Percentiles rank a stretch among this genome's conserved stretches.
These are phyloP conservation scores for Crithidia bombi DNA, from an alignment of 208 protist species.

Conservation along the genomic window DNA sequence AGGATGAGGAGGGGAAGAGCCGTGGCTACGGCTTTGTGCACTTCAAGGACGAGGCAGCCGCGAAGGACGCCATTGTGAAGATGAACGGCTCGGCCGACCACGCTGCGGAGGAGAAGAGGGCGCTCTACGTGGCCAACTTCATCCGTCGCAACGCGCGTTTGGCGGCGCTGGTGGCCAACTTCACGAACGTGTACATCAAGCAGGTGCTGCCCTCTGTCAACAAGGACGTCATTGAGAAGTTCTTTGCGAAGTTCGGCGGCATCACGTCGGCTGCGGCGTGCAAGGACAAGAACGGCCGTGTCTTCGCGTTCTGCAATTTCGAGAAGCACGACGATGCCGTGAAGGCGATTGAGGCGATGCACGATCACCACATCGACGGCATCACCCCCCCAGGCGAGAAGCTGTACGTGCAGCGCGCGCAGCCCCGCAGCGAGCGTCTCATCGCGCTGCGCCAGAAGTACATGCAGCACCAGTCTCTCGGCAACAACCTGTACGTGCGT, in stretches of 20 bases:
- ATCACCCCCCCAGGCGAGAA: slow-evolving; percentile 81
- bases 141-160: slow-evolving; percentile 95
- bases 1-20: slow-evolving; percentile 91
- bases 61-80: slow-evolving; percentile 95
- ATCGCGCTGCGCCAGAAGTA: slow-evolving; percentile 91
- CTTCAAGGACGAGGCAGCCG: slow-evolving; percentile 97
- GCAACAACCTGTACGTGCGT: slow-evolving; percentile 99
- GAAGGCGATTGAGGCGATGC: slow-evolving; percentile 91
- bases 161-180: slow-evolving; percentile 91
- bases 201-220: slow-evolving; percentile 92
- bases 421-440: slow-evolving; percentile 88
- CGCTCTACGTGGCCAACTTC: slow-evolving; percentile 96
- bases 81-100: slow-evolving; percentile 97
- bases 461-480: slow-evolving; percentile 89
- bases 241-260: slow-evolving; percentile 95
- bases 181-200: slow-evolving; percentile 99
- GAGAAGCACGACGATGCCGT: slow-evolving; percentile 94
- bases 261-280: slow-evolving; percentile 93
- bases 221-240: slow-evolving; percentile 92
- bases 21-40: slow-evolving; percentile 99
- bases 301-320: slow-evolving; percentile 99
- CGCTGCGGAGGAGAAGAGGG: slow-evolving; percentile 91
- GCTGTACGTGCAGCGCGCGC: slow-evolving; percentile 89
- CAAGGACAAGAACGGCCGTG: slow-evolving; percentile 91
- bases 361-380: slow-evolving; percentile 88